Base-by-base conservation (phyloP, 2,329 filamentous ascomycete species). In the Tympanopsis confertula region DNA sequence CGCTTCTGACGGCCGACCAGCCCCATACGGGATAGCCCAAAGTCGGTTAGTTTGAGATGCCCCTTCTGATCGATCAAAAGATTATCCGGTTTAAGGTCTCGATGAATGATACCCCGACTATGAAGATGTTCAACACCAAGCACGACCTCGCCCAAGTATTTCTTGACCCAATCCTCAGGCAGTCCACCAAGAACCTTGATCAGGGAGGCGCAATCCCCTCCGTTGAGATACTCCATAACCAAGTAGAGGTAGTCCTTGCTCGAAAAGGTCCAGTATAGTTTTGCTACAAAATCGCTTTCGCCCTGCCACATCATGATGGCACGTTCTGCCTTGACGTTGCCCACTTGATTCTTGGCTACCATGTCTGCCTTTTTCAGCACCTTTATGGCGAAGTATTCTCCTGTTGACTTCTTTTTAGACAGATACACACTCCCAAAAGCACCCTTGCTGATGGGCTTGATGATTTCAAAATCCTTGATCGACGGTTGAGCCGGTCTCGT, bases 281-380 rank as follows among this genome's bases (percentile, higher is more conserved):
- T 98, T 19, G 91, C 91, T 40, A 98, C 91, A 56, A 98, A 98
- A 42, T 98, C 91, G 56, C 93, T 98, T 58, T 96, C 87, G 17
- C 91, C 91, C 62, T 98, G 91, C 86, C 91, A 96, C 91, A 98
- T 98, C 91, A 98, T 96, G 54, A 98, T 98, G 18, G 91, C 93
- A 47, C 91, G 77, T 61, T 98, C 91, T 5, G 93, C 91, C 61
- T 98, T 96, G 51, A 98, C 91, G 53, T 98, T 98, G 47, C 91
- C 94, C 48, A 98, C 88, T 56, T 98, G 91, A 56, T 98, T 98
- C 62, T 98, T 98, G 43, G 91, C 91, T 44, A 98, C 86, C 91
- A 98, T 98, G 66, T 98, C 91, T n/a, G 91, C 87, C 61, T 98
- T 98, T 56, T 96, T 96, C 42, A 98, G 61, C 1, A 96, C 91